A percentile compares a stretch with the other conserved stretches of the same genome.
phyloP scores from a whole-genome alignment of 148 eudicot species.

The Amaranthus cruentus region DNA sequence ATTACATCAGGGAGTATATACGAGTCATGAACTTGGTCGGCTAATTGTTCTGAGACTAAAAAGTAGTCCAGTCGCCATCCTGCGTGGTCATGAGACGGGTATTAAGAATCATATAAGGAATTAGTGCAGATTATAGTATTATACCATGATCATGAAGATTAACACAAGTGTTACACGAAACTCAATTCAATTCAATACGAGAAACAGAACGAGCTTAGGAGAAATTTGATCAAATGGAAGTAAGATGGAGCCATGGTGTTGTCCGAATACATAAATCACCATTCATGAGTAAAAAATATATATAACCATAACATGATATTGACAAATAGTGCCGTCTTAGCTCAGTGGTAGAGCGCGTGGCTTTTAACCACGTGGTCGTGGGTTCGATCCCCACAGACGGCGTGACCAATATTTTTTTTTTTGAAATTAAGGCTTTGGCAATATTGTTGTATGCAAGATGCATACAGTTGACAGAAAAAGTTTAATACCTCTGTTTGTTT shows the following conservation, averaged over 20 bases:
- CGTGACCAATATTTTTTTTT: background rate
- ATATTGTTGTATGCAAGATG: background rate
- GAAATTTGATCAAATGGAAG: too few species aligned
- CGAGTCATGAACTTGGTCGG: slow-evolving; percentile 70
- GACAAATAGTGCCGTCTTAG: slow-evolving; percentile 21
- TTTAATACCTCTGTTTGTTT: slow-evolving; percentile 62
- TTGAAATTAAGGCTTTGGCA: background rate
- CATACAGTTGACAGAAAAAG: background rate
- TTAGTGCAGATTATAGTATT: too few species aligned
- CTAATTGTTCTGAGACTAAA: slow-evolving; percentile 63
- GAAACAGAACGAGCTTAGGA: too few species aligned
- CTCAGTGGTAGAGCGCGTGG: slow-evolving; percentile 45
- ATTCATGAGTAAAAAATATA: too few species aligned
- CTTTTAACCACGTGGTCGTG: slow-evolving; percentile 33
- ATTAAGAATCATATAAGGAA: too few species aligned
- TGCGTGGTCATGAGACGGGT: slow-evolving; percentile 20
- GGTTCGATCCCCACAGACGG: slow-evolving; percentile 27
- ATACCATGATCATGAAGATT: too few species aligned
- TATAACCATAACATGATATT: too few species aligned
- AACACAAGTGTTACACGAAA: too few species aligned
- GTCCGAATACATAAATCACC: too few species aligned
- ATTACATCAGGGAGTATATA: slow-evolving; percentile 81
- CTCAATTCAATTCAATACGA: too few species aligned
- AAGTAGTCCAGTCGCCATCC: slow-evolving; percentile 98
- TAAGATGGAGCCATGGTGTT: too few species aligned